Evolutionary conservation across 495 filamentous ascomycete species (phyloP).

Genomic region (Barbatosphaeria neglecta): DNA sequence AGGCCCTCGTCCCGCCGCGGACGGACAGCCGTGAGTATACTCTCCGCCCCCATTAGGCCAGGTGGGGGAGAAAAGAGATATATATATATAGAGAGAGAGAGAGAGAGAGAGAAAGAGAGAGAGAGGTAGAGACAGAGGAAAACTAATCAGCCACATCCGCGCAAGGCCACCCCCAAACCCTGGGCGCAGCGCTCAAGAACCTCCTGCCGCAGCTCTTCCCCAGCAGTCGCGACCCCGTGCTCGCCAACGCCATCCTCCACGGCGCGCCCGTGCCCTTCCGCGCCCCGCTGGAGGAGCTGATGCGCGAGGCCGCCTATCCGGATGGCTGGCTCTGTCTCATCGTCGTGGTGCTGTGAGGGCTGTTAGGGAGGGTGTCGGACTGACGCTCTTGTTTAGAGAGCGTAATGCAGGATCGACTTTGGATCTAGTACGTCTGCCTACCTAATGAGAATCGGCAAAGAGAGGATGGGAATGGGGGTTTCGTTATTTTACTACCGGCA

Average conservation of each 20-base stretch:
- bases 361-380: not conserved
- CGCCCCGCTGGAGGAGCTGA: slow-evolving; percentile 75
- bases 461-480: not conserved
- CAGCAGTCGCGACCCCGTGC: slow-evolving; percentile 69
- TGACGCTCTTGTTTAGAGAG: too few species aligned
- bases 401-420: too few species aligned
- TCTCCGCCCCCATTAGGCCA: slow-evolving; percentile 8
- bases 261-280: slow-evolving; percentile 73
- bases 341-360: slow-evolving; percentile 56
- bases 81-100: too few species aligned
- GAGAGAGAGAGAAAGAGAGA: too few species aligned
- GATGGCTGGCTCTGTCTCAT: slow-evolving; percentile 89
- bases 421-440: not conserved
- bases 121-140: too few species aligned
- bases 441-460: not conserved
- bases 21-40: slow-evolving; percentile 22
- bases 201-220: slow-evolving; percentile 80
- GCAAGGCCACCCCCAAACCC: slow-evolving; percentile 48
- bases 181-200: slow-evolving; percentile 67
- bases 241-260: slow-evolving; percentile 85
- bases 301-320: slow-evolving; percentile 68
- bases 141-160: slow-evolving; percentile 5
- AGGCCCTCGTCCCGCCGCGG: slow-evolving; percentile 47
- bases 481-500: too few species aligned
- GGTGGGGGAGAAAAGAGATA: too few species aligned